Evolutionary conservation across 1,284 basidiomycete species (phyloP).

Genomic region (Fomitopsis betulina): DNA sequence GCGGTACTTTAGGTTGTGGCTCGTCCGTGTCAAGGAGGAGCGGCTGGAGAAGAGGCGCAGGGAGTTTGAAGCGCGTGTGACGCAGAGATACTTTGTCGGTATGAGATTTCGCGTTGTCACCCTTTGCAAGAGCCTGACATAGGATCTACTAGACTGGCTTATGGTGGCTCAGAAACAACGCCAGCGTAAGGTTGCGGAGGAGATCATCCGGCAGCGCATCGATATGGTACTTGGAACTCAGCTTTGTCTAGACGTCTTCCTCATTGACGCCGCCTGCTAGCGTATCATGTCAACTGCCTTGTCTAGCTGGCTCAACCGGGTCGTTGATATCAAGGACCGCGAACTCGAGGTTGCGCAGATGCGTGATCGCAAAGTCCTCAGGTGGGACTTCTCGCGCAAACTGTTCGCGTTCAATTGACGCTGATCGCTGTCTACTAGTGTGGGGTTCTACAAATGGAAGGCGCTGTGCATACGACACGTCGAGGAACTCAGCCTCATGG

Average conservation of each 20-base stretch:
- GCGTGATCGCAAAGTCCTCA: constrained; percentile 39
- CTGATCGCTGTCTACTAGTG: constrained; percentile 28
- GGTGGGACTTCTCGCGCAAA: constrained; percentile 33
- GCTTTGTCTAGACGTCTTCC: neutral
- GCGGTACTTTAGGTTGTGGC: constrained; percentile 51
- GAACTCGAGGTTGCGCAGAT: constrained; percentile 59
- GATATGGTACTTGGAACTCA: constrained; percentile 32
- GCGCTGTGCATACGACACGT: constrained; percentile 52
- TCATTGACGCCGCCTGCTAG: constrained; percentile 31
- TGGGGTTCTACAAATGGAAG: constrained; percentile 67
- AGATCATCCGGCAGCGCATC: constrained; percentile 34
- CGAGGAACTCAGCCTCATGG: constrained; percentile 71
- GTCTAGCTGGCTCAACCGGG: constrained; percentile 61
- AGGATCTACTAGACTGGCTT: constrained; percentile 41
- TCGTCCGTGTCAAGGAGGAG: constrained; percentile 42
- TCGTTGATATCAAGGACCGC: constrained; percentile 67
- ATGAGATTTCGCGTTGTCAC: constrained; percentile 12
- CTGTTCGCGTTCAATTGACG: neutral
- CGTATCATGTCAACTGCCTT: constrained; percentile 45
- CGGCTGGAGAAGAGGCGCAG: constrained; percentile 43
- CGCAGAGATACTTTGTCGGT: constrained; percentile 45
- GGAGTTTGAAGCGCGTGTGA: constrained; percentile 35
- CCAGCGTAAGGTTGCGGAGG: constrained; percentile 35
- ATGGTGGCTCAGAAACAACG: constrained; percentile 32
- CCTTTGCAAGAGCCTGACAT: constrained; percentile 4